phyloP scores from a whole-genome alignment of 192 early-diverging fungal species.

The Kickxella alabastrina region DNA sequence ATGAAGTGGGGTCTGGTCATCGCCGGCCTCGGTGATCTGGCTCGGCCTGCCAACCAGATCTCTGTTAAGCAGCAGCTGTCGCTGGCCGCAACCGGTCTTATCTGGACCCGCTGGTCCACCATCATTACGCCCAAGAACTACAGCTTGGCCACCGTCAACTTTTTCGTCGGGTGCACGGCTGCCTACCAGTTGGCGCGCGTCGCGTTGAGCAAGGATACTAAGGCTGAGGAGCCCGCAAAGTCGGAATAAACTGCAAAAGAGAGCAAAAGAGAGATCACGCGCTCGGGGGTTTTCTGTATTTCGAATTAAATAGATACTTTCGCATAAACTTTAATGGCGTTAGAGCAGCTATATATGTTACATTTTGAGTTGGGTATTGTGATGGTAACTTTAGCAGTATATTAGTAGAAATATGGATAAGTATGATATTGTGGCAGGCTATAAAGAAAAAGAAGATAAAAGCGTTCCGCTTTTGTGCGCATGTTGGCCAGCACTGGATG shows the following conservation, averaged over 20 bases:
- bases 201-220: conserved; percentile 12
- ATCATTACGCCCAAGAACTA: conserved; percentile 95
- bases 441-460: too few species aligned
- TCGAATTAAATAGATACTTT: not conserved
- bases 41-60: conserved; percentile 86
- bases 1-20: conserved; percentile 80
- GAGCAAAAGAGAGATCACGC: too few species aligned
- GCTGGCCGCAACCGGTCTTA: conserved; percentile 88
- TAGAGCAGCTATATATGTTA: too few species aligned
- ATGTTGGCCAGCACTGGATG: too few species aligned
- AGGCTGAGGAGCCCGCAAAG: conserved; percentile 1
- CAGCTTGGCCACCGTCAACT: conserved; percentile 83
- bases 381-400: too few species aligned
- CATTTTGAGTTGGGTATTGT: too few species aligned
- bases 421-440: too few species aligned
- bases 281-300: conserved; percentile 1
- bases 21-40: conserved; percentile 85
- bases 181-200: conserved; percentile 84
- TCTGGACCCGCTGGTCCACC: conserved; percentile 95
- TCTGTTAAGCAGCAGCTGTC: conserved; percentile 81
- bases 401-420: too few species aligned
- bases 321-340: too few species aligned
- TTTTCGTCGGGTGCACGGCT: conserved; percentile 89
- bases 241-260: not conserved
- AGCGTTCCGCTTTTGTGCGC: too few species aligned